Base-by-base conservation (phyloP, 2,329 filamentous ascomycete species). In the Fusarium sp. region DNA sequence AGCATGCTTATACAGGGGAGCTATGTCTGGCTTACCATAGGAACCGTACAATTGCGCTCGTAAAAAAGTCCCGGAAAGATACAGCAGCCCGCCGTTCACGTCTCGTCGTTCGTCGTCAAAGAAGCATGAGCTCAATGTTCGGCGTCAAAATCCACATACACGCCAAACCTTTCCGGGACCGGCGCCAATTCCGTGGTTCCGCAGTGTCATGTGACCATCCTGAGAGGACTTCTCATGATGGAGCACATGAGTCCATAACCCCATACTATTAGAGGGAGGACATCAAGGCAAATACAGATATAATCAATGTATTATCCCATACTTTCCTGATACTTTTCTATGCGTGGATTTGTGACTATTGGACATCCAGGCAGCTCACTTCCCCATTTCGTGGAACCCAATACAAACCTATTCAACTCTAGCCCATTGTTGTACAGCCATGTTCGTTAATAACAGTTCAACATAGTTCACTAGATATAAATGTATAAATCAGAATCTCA, bases 111-210 rank as follows among this genome's bases (percentile, higher is more conserved):
- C 62, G 61, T 68, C 56, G 61, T 54, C 62, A 62, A 63, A 47
- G 38, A 62, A 52, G 56, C 65, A 56, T 48, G 56, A 53, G 60
- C 50, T 51, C 36, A 43, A 32, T 23, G 36, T 38, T 48, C 30
- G 60, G 48, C 47, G 65, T 66, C 65, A 69, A 68, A 69, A 67
- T 58, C 61, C 56, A 61, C 23, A 34, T 12, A 11, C 4, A 32
- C 65, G 60, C 65, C 56, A 68, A 68, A 39, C 65, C 50, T 15
- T 54, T 56, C 36, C 30, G 19, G 56, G 40, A 26, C 34, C 5
- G 23, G 19, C 11, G 32, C 36, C 34, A 49, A 44, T 56, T 51
- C 39, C 23, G 28, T 30, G n/a, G 3, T 40, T n/a, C 45, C 45
- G 38, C 34, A 10, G 17, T 23, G 19, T 62, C 59, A 62, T 39